Evolutionary conservation across 164 flowering plant genomes (phyloP).

Genomic region (Nymphaea thermarum): DNA sequence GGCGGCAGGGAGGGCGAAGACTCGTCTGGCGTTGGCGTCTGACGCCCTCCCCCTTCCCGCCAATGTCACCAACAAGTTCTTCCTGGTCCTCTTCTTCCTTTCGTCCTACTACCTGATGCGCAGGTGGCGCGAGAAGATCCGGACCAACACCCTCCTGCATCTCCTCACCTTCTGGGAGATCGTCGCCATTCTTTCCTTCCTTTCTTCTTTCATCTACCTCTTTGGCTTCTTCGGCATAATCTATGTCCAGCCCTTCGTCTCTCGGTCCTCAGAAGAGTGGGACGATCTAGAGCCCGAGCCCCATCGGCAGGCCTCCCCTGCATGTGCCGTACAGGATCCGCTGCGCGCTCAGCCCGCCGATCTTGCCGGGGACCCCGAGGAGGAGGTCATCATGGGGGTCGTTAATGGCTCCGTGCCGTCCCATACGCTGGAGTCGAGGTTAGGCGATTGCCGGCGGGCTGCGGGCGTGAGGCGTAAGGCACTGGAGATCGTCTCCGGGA

Average conservation of each 20-base stretch:
- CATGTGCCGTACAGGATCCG: neutral
- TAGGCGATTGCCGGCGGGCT: constrained; percentile 73
- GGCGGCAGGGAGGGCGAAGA: neutral
- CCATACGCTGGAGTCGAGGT: constrained; percentile 58
- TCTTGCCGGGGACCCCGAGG: constrained; percentile 21
- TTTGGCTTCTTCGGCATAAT: constrained; percentile 74
- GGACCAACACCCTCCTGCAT: constrained; percentile 59
- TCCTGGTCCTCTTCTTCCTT: constrained; percentile 71
- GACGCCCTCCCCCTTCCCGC: constrained; percentile 72
- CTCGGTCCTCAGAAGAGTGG: constrained; percentile 2
- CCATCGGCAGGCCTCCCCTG: neutral
- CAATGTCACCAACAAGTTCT: constrained; percentile 54
- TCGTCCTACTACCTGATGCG: constrained; percentile 61
- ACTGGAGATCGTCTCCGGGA: constrained; percentile 51
- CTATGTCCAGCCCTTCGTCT: constrained; percentile 49
- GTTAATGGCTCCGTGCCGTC: constrained; percentile 52
- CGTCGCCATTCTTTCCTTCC: constrained; percentile 43
- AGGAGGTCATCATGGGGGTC: constrained; percentile 50
- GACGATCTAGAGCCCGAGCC: constrained; percentile 11
- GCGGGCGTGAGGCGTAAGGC: constrained; percentile 65
- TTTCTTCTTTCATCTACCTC: constrained; percentile 74
- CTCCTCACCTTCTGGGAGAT: constrained; percentile 50
- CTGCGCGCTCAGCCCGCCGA: constrained; percentile 14
- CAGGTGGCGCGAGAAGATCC: constrained; percentile 83
- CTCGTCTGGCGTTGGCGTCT: constrained; percentile 24